These are phyloP conservation scores for Hymenoscyphus infarciens DNA, from an alignment of 2,329 filamentous ascomycete genomes.

Conservation along the genomic window DNA sequence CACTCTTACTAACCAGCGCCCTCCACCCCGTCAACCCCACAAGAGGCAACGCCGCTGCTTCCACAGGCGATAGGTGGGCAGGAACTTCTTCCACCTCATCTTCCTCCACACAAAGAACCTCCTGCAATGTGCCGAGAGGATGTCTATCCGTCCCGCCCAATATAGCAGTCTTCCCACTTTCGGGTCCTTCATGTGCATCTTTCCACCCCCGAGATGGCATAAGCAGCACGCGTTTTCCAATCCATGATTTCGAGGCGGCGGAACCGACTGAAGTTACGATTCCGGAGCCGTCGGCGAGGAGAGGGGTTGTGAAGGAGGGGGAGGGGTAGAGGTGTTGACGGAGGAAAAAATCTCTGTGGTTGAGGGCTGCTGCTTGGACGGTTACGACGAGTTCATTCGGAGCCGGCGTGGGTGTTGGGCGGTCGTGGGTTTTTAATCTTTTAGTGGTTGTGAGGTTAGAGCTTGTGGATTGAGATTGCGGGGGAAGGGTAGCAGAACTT, in stretches of 20 bases:
- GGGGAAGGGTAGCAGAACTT: slow-evolving; percentile 29
- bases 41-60: slow-evolving; percentile 81
- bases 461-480: slow-evolving; percentile 36
- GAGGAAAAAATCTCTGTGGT: slow-evolving; percentile 94
- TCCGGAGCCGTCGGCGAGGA: slow-evolving; percentile 81
- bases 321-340: slow-evolving; percentile 88
- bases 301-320: slow-evolving; percentile 71
- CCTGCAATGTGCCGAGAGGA: slow-evolving; percentile 68
- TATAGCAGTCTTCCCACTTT: slow-evolving; percentile 57
- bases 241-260: slow-evolving; percentile 45
- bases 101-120: slow-evolving; percentile 66
- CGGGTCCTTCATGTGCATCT: slow-evolving; percentile 67
- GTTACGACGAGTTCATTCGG: slow-evolving; percentile 69
- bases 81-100: slow-evolving; percentile 75
- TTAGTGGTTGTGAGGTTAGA: slow-evolving; percentile 25
- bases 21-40: slow-evolving; percentile 87
- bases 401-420: slow-evolving; percentile 60
- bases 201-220: slow-evolving; percentile 79
- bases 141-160: slow-evolving; percentile 65
- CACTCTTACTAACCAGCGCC: slow-evolving; percentile 75
- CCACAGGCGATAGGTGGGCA: slow-evolving; percentile 63
- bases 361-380: slow-evolving; percentile 77
- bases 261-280: slow-evolving; percentile 63
- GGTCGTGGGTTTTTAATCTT: slow-evolving; percentile 53
- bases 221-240: slow-evolving; percentile 70